Base-by-base conservation (phyloP, 23 red algal genomes). In the Gracilaria caudata region DNA sequence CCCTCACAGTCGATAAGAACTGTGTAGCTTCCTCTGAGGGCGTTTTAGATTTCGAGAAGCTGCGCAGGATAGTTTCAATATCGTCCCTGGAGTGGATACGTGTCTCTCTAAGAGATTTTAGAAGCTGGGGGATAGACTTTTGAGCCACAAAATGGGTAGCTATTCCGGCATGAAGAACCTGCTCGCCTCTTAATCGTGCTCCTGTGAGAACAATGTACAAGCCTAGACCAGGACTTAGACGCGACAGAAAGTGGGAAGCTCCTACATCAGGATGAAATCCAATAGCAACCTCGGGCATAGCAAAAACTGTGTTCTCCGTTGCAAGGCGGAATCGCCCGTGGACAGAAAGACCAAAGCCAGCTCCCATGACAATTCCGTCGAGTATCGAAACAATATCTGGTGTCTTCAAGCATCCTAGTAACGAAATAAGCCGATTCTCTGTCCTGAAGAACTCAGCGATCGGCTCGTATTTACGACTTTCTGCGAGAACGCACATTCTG, bases 321-420 rank as follows among this genome's bases (percentile, higher is more conserved):
- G 93, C 93, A 10, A 99, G 76, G 24, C 93, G 93, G 49, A 92
- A 96, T 23, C 37, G 32, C 14, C 83, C 93, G 64, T 99, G 97
- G 13, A 99, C 58, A 14, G 90, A 94, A n/a, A 99, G 35, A 19
- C 97, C 97, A 40, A 72, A 84, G 36, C 97, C 97, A 58, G 93
- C 97, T 56, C 97, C 97, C 97, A 99, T 99, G 36, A 91, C 87
- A 53, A 99, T 91, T 21, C 97, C 97, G 63, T 95, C 93, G 23
- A 93, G 74, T 19, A 99, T 68, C 43, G 97, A 78, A 41, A 98
- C 86, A 49, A 86, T 56, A 37, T 68, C 30, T 24, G 78, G 19
- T 45, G 53, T 60, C 21, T 41, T 46, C 40, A 95, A 39, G 16
- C 64, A 78, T 46, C 66, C 86, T 38, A 99, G 71, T 6, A 94